These are phyloP conservation scores for Zoysia japonica DNA, from an alignment of 176 grass and related monocot species.

Conservation along the genomic window DNA sequence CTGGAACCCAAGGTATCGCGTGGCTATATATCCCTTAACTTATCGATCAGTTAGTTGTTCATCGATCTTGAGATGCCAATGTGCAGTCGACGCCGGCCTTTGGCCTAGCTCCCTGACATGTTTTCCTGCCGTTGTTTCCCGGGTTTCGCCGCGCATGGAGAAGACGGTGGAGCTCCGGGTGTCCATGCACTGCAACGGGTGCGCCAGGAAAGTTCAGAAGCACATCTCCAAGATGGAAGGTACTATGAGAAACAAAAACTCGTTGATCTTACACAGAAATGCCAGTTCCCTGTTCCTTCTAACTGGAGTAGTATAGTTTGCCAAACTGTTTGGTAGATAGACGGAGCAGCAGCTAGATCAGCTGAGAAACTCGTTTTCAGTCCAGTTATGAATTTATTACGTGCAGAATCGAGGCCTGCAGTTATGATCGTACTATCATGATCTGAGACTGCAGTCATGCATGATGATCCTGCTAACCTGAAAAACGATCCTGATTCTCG, in stretches of 20 bases:
- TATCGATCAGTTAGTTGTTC: background rate
- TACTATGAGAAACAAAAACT: conserved; percentile 11
- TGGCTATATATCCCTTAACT: background rate
- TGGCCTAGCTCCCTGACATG: too few relatives aligned
- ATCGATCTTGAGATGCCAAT: background rate
- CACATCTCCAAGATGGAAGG: conserved; percentile 98
- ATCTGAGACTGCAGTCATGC: background rate
- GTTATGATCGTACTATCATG: too few relatives aligned
- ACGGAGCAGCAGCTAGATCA: too few relatives aligned
- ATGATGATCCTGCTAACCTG: too few relatives aligned
- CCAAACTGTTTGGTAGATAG: too few relatives aligned
- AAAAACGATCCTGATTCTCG: background rate
- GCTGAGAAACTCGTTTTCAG: background rate
- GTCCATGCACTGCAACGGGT: conserved; percentile 94
- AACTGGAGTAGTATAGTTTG: background rate
- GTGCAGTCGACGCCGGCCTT: background rate
- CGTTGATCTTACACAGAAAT: background rate
- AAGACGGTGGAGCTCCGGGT: conserved; percentile 93
- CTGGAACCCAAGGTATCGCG: conserved; percentile 72
- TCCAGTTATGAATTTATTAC: too few relatives aligned
- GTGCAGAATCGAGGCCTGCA: background rate
- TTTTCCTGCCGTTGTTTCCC: background rate
- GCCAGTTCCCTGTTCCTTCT: too few relatives aligned
- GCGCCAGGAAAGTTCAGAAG: conserved; percentile 91
- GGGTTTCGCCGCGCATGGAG: background rate